These are phyloP conservation scores for Neoboletus subvelutipes DNA, from an alignment of 768 basidiomycete genomes.

Conservation along the genomic window DNA sequence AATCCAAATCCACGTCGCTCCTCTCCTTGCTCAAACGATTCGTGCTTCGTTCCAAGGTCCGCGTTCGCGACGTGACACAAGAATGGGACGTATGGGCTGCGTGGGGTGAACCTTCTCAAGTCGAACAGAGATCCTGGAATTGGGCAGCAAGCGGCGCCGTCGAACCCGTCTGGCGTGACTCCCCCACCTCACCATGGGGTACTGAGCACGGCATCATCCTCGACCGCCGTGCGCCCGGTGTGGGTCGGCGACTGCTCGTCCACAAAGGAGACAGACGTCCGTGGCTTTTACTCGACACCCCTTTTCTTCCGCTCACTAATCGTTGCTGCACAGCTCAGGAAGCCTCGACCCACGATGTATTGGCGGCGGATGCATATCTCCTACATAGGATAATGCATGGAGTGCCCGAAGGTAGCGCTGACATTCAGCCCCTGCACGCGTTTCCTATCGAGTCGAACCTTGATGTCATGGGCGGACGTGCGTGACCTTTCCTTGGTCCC, in stretches of 20 bases:
- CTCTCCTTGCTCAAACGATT: slow-evolving; percentile 76
- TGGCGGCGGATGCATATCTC: slow-evolving; percentile 56
- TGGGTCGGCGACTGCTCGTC: slow-evolving; percentile 75
- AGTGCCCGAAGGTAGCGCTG: slow-evolving; percentile 81
- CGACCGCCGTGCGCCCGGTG: slow-evolving; percentile 70
- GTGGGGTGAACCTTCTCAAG: slow-evolving; percentile 56
- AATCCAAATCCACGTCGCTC: slow-evolving; percentile 60
- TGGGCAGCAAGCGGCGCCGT: slow-evolving; percentile 70
- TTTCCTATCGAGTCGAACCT: slow-evolving; percentile 95
- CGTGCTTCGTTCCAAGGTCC: slow-evolving; percentile 87
- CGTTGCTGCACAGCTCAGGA: slow-evolving; percentile 46
- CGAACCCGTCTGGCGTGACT: slow-evolving; percentile 70
- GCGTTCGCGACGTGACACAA: slow-evolving; percentile 71
- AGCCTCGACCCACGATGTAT: slow-evolving; percentile 54
- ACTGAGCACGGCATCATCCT: slow-evolving; percentile 46
- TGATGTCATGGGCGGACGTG: slow-evolving; percentile 92
- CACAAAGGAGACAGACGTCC: slow-evolving; percentile 71
- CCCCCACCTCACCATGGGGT: slow-evolving; percentile 58
- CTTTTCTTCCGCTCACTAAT: not conserved
- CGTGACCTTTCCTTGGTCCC: slow-evolving; percentile 31
- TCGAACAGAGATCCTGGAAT: slow-evolving; percentile 47
- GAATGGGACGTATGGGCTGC: slow-evolving; percentile 81
- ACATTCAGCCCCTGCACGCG: slow-evolving; percentile 73
- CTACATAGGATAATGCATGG: slow-evolving; percentile 79
- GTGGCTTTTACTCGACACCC: slow-evolving; percentile 32